Conservation (phyloP, 2,329 filamentous ascomycete species). For the Mycosphaerella sp. region DNA sequence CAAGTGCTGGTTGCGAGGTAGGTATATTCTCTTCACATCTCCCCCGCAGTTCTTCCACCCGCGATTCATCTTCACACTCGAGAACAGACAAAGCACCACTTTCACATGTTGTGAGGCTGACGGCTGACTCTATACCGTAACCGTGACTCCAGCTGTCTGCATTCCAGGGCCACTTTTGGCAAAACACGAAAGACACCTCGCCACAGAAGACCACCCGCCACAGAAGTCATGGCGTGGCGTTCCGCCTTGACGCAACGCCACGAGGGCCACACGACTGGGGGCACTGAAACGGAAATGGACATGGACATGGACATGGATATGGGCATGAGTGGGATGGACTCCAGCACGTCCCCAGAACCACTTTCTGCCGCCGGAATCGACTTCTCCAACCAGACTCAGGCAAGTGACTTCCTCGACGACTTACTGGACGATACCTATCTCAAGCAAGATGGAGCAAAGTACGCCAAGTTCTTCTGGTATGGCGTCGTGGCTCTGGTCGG, state of each 20-base stretch:
- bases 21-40: no score
- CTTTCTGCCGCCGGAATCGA: constrained; percentile 34
- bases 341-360: constrained; percentile 15
- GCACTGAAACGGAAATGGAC: neutral
- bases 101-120: no score
- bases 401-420: constrained; percentile 32
- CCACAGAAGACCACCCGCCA: no score
- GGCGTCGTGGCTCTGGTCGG: constrained; percentile 34
- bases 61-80: no score
- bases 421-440: constrained; percentile 35
- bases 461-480: constrained; percentile 38
- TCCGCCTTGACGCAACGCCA: constrained; percentile 1
- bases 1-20: no score
- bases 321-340: constrained; percentile 15
- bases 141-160: no score
- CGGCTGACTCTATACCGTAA: no score
- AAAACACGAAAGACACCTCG: no score
- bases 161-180: no score
- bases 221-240: neutral
- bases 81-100: no score
- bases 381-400: constrained; percentile 35
- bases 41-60: no score
- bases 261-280: constrained; percentile 1
- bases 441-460: constrained; percentile 33
- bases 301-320: constrained; percentile 23